A percentile compares a stretch with the other conserved stretches of the same genome.
phyloP scores from a whole-genome alignment of 805 yeast genomes.

The Saccharomycopsis microspora region DNA sequence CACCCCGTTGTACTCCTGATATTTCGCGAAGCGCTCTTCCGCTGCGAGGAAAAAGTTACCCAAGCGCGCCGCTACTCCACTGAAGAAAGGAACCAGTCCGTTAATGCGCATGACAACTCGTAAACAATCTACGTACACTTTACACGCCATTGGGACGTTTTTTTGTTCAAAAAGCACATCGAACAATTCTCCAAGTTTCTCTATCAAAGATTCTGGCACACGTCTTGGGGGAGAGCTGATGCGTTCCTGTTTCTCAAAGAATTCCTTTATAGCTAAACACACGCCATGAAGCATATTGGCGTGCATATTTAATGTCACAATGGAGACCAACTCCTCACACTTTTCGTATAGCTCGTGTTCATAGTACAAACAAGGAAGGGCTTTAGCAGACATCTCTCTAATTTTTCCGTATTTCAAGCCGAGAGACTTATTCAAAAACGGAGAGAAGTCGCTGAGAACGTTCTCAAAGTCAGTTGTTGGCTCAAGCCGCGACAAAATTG shows the following conservation, averaged over 20 bases:
- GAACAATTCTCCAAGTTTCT: constrained; percentile 7
- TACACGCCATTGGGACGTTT: constrained; percentile 25
- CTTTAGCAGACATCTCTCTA: constrained; percentile 76
- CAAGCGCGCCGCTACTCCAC: neutral
- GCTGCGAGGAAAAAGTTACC: neutral
- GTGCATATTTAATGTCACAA: constrained; percentile 18
- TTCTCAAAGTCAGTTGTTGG: constrained; percentile 45
- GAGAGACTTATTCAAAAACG: constrained; percentile 36
- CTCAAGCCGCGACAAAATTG: constrained; percentile 59
- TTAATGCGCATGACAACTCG: constrained; percentile 13
- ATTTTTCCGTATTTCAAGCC: constrained; percentile 63
- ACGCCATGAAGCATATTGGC: constrained; percentile 48
- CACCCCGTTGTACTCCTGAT: constrained; percentile 32
- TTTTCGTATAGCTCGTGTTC: constrained; percentile 23
- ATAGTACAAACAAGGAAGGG: constrained; percentile 39
- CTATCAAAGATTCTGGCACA: constrained; percentile 9
- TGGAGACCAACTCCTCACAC: constrained; percentile 18
- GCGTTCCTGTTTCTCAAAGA: constrained; percentile 17
- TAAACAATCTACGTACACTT: constrained; percentile 24
- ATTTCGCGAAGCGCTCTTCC: neutral
- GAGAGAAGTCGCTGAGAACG: constrained; percentile 36
- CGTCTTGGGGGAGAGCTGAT: constrained; percentile 2
- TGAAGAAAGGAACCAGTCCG: neutral
- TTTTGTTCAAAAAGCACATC: constrained; percentile 18
- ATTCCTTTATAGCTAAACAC: constrained; percentile 35